Conservation (phyloP, 2,329 filamentous ascomycete genomes). For the Alternaria ventricosa region DNA sequence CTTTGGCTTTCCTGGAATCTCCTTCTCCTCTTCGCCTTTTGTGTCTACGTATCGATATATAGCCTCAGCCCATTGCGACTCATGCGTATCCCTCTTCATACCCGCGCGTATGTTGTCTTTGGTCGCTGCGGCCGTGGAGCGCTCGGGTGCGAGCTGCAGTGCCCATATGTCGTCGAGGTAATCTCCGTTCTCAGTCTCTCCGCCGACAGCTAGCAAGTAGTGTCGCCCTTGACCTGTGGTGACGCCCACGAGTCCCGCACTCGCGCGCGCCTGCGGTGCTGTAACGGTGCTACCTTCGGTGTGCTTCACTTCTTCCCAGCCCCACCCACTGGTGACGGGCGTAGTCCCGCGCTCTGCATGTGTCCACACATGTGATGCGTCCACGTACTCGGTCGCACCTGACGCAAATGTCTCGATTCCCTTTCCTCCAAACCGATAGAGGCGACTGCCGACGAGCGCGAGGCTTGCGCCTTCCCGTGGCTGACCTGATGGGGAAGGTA, state of each 20-base stretch:
- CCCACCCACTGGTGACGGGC: conserved; percentile 43
- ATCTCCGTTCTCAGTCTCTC: conserved; percentile 41
- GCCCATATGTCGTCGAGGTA: conserved; percentile 58
- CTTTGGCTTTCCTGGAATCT: conserved; percentile 46
- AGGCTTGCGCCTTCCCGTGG: conserved; percentile 48
- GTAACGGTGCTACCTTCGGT: conserved; percentile 10
- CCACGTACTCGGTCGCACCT: conserved; percentile 37
- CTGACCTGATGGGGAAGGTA: conserved; percentile 55
- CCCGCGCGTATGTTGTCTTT: conserved; percentile 59
- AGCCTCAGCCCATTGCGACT: conserved; percentile 59
- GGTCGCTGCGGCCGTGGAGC: conserved; percentile 54
- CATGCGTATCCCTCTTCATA: conserved; percentile 56
- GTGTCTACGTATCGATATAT: conserved; percentile 55
- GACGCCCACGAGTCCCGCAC: conserved; percentile 55
- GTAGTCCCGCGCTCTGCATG: conserved; percentile 46
- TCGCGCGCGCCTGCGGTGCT: conserved; percentile 51
- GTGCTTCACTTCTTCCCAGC: conserved; percentile 38
- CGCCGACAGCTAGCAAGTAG: conserved; percentile 61
- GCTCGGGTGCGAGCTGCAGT: conserved; percentile 58
- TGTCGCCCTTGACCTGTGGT: conserved; percentile 60
- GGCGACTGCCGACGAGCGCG: conserved; percentile 52
- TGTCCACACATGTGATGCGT: conserved; percentile 44
- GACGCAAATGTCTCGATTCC: conserved; percentile 28
- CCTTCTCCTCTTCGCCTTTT: conserved; percentile 53
- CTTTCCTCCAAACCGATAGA: conserved; percentile 57